Conservation (phyloP, 208 protist genomes). For the Trypanosoma boissoni region DNA sequence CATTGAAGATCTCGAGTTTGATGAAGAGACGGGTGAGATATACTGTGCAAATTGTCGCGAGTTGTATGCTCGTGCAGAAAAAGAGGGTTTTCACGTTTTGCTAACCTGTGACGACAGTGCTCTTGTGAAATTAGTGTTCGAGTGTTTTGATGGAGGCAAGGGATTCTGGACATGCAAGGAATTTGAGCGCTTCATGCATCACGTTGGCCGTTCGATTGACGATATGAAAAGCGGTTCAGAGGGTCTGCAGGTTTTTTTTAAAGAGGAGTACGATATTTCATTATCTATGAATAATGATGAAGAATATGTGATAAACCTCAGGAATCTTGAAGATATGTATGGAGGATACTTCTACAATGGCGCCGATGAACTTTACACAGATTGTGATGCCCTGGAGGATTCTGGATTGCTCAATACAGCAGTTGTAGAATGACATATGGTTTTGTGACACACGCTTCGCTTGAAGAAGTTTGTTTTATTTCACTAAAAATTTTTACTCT, state of each 20-base stretch:
- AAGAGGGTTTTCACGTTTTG: conserved; percentile 70
- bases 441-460: too few species aligned
- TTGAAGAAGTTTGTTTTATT: too few species aligned
- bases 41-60: conserved; percentile 73
- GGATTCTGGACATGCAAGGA: conserved; percentile 68
- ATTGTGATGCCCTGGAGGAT: conserved; percentile 59
- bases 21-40: conserved; percentile 62
- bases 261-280: conserved; percentile 72
- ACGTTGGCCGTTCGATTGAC: conserved; percentile 34
- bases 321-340: conserved; percentile 84
- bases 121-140: conserved; percentile 63
- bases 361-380: conserved; percentile 63
- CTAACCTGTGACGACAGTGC: conserved; percentile 51
- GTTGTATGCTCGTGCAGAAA: conserved; percentile 54
- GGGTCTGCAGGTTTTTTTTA: conserved; percentile 53
- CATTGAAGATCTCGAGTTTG: conserved; percentile 75
- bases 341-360: conserved; percentile 80
- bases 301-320: conserved; percentile 33
- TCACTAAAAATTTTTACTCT: too few species aligned
- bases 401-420: conserved; percentile 54
- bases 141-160: conserved; percentile 45
- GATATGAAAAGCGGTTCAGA: conserved; percentile 34
- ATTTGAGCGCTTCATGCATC: conserved; percentile 54
- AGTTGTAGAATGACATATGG: conserved; percentile 73
- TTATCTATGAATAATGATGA: conserved; percentile 23